phyloP scores from a whole-genome alignment of 257 asterid species.

The Ballota nigra region DNA sequence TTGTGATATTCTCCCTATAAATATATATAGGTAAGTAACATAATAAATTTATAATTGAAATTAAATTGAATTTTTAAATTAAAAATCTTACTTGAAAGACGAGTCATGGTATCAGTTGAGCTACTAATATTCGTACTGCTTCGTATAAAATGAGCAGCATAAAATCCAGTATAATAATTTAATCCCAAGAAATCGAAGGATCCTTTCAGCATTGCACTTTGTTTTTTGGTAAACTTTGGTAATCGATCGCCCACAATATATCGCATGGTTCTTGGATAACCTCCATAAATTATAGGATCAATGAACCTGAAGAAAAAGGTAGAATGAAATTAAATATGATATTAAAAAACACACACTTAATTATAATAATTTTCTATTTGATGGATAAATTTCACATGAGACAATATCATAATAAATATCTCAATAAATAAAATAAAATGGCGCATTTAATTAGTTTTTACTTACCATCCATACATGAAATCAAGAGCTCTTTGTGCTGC shows the following conservation, averaged over 20 bases:
- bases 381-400: background rate
- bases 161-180: conserved; percentile 49
- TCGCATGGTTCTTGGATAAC: conserved; percentile 48
- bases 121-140: background rate
- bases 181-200: conserved; percentile 49
- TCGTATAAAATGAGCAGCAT: conserved; percentile 17
- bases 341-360: no score
- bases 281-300: conserved; percentile 46
- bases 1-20: no score
- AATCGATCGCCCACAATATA: conserved; percentile 32
- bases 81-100: conserved; percentile 24
- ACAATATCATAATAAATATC: background rate
- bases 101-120: conserved; percentile 18
- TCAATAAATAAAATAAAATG: background rate
- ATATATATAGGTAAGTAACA: no score
- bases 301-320: conserved; percentile 36
- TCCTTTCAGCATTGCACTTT: conserved; percentile 34
- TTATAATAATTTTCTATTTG: no score
- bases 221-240: conserved; percentile 35
- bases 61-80: background rate
- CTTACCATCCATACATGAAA: conserved; percentile 65
- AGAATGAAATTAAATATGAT: no score
- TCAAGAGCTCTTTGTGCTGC: conserved; percentile 61
- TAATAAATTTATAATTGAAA: no score
- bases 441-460: background rate